Evolutionary conservation across 1,139 yeast species (phyloP), one percentile per base, ranked within the genome.

Genomic region (Entelexis sorbosivorans): DNA sequence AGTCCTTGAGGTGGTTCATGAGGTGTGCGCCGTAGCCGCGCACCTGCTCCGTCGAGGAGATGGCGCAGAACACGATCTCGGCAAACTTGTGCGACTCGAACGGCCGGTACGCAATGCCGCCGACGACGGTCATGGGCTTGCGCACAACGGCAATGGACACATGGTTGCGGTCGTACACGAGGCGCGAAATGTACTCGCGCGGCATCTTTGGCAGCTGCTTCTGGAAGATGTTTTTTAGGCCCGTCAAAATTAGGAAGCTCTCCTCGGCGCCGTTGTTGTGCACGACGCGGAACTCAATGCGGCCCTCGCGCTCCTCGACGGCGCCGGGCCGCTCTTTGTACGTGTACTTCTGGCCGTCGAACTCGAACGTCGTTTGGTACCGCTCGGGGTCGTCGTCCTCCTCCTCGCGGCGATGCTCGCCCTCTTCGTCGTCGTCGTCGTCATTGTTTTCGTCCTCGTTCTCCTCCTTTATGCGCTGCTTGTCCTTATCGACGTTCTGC

Each of bases 181-280:
- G 74, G 59, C 98, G 72, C 3, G 96, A 88, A 63, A 91, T 91
- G 68, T 93, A 91, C 64, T 93, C 97, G 56, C 93, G 77, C 33
- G 99, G 99, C 99, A 91, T 91, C 66, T 91, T 91, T 3, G 99
- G 99, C 59, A 91, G 74, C 67, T 91, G 99, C 63, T 89, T 89
- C 66, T 91, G 98, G 66, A 93, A 91, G 61, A 91, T 91, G 66
- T 91, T 91, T 68, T 93, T 91, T 55, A 91, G 70, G 0, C 99
- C 99, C 0, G 97, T 91, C 59, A 91, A 72, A 44, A 93, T 91
- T 73, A 93, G 87, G 72, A 91, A 72, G 66, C 79, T 86, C 61
- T 93, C 98, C 59, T 77, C 75, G 3, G 89, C 75, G 63, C 89
- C 86, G 65, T 91, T 98, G 67, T 91, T 91, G 66, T 91, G 91